These are phyloP conservation scores for Penicillium vulpinum DNA, from an alignment of 2,329 filamentous ascomycete genomes.

Conservation along the genomic window DNA sequence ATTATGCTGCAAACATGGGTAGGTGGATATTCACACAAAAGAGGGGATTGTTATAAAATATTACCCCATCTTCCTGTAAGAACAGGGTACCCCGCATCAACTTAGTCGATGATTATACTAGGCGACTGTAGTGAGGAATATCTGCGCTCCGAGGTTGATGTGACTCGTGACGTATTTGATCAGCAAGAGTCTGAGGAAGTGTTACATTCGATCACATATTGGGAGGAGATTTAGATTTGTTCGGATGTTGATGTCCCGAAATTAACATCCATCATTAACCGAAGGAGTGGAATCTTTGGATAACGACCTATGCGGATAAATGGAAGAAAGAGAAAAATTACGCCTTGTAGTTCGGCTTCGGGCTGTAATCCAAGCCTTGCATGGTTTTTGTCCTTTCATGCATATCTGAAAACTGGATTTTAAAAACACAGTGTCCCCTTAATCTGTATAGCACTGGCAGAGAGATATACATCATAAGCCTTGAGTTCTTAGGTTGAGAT, in stretches of 20 bases:
- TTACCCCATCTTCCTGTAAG: too few species aligned
- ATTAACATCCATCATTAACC: neutral
- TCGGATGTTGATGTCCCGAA: neutral
- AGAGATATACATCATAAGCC: neutral
- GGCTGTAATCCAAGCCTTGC: neutral
- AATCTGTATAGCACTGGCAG: neutral
- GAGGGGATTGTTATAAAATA: too few species aligned
- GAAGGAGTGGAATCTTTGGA: neutral
- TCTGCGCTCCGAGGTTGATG: constrained; percentile 62
- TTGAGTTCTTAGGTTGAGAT: neutral
- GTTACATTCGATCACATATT: neutral
- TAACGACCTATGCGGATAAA: neutral
- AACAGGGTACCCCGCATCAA: too few species aligned
- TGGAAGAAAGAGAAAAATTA: neutral
- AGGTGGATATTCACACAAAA: too few species aligned
- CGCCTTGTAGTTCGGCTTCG: neutral
- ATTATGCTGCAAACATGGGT: too few species aligned
- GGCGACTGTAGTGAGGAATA: too few species aligned
- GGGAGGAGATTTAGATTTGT: neutral
- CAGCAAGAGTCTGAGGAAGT: constrained; percentile 30
- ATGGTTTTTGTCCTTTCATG: neutral
- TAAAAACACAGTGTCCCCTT: neutral
- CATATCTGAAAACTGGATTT: too few species aligned
- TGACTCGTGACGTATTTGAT: constrained; percentile 54
- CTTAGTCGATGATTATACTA: too few species aligned